Conservation (phyloP, 495 filamentous ascomycete genomes). For the Penicillium turbatum region DNA sequence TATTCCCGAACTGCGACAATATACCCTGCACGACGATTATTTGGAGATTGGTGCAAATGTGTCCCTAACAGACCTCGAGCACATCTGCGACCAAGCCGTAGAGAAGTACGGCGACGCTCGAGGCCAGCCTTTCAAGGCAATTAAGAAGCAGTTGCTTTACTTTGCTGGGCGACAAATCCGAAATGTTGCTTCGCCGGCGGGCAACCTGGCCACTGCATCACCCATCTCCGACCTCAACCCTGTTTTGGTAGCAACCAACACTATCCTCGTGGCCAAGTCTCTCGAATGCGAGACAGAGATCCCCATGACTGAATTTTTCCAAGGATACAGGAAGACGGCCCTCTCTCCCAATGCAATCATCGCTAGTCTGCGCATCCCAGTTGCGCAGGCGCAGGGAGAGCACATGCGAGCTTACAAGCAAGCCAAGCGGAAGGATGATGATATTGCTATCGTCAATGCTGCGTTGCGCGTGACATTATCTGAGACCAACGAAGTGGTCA, state of each 20-base stretch:
- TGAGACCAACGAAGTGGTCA: slow-evolving; percentile 60
- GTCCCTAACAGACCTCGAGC: slow-evolving; percentile 69
- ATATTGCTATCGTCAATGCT: slow-evolving; percentile 92
- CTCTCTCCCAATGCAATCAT: slow-evolving; percentile 80
- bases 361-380: slow-evolving; percentile 76
- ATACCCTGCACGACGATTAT: slow-evolving; percentile 70
- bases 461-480: slow-evolving; percentile 69
- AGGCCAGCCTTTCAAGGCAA: slow-evolving; percentile 58
- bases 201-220: slow-evolving; percentile 91
- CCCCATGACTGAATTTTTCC: slow-evolving; percentile 91
- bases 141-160: slow-evolving; percentile 58
- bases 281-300: slow-evolving; percentile 67
- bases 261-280: slow-evolving; percentile 73
- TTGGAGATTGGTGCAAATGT: slow-evolving; percentile 91
- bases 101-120: slow-evolving; percentile 67
- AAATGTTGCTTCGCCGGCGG: slow-evolving; percentile 94
- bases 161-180: slow-evolving; percentile 95
- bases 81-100: slow-evolving; percentile 66
- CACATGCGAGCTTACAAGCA: slow-evolving; percentile 76
- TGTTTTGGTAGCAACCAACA: slow-evolving; percentile 84
- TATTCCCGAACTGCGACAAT: slow-evolving; percentile 80
- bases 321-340: slow-evolving; percentile 81
- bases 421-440: slow-evolving; percentile 92
- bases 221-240: slow-evolving; percentile 97
- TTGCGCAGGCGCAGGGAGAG: slow-evolving; percentile 54